Base-by-base conservation (phyloP, 768 basidiomycete genomes). In the Mycena chlorophos region DNA sequence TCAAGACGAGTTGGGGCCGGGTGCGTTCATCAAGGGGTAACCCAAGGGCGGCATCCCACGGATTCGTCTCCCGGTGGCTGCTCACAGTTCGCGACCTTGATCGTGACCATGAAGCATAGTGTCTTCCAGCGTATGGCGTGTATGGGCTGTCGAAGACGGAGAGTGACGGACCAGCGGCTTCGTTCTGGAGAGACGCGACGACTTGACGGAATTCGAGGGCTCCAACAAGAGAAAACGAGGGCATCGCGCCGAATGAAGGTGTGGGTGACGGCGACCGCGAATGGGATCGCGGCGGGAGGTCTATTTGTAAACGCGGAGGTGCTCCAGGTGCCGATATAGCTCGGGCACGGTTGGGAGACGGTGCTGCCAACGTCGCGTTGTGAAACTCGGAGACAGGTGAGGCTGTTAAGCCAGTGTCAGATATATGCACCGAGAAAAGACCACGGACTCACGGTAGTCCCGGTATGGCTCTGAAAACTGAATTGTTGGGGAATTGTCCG, bases 201-300 rank as follows among this genome's bases (percentile, higher is more conserved):
- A 98, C 89, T 56, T 94, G 88, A 17, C 94, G 82, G 72, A 99
- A 99, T 70, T 99, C 97, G 40, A 99, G 82, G 0, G 97, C 97
- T 8, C 96, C 93, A 4, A 98, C 83, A 2, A 99, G 81, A 2
- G 96, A 98, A 64, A 93, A 93, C 0, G 89, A 91, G 2, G 89
- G 89, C 71, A 92, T 80, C 57, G 81, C 10, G 71, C 69, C 31
- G 75, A 69, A 43, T 60, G 62, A 68, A 23, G 68, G 72, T 5
- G 77, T 66, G 5, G 83, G 81, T 1, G 87, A 82, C 13, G 82
- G 75, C 5, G 83, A 76, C 23, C 75, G 78, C 14, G 82, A 75
- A 51, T 73, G 71, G 8, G 80, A 68, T 19, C 72, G 74, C 28
- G 66, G 67, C 8, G 80, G 45, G 49, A 75, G 56, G 55, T 68